Evolutionary conservation across 2,329 filamentous ascomycete genomes (phyloP).

Genomic region (Celoporthe dispersa): DNA sequence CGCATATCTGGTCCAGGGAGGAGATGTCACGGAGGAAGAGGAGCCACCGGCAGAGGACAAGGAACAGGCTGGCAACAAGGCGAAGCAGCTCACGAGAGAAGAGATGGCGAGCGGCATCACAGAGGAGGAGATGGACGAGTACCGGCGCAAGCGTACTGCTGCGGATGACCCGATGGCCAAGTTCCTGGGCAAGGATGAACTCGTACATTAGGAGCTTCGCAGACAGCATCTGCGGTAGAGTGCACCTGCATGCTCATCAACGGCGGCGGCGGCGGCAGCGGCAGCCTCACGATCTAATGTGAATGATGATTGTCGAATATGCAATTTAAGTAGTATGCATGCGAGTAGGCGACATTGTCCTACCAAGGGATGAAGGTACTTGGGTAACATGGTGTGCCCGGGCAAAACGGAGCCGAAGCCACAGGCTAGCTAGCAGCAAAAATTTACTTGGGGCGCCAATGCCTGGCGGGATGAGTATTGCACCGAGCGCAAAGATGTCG

Average conservation of each 20-base stretch:
- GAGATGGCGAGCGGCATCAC: constrained; percentile 79
- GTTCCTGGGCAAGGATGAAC: constrained; percentile 74
- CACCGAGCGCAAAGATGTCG: background rate
- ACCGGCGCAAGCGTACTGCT: constrained; percentile 73
- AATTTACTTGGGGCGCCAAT: no score
- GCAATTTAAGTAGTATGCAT: background rate
- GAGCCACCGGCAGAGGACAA: constrained; percentile 41
- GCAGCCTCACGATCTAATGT: background rate
- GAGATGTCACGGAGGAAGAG: constrained; percentile 35
- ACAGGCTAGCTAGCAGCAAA: background rate
- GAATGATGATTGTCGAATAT: background rate
- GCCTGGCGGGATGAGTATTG: background rate
- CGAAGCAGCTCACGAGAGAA: constrained; percentile 66
- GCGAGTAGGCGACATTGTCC: background rate
- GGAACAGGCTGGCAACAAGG: constrained; percentile 31
- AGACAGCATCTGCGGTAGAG: constrained; percentile 6
- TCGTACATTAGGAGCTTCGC: constrained; percentile 48
- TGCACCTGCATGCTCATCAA: constrained; percentile 13
- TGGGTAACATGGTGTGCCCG: no score
- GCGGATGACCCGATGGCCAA: constrained; percentile 88
- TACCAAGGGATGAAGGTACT: background rate
- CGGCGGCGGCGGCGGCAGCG: constrained; percentile 10
- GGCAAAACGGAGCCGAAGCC: background rate
- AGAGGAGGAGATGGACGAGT: constrained; percentile 85
- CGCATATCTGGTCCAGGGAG: constrained; percentile 43